Conservation (phyloP, 768 basidiomycete genomes). For the Hemileccinum rubropunctum region DNA sequence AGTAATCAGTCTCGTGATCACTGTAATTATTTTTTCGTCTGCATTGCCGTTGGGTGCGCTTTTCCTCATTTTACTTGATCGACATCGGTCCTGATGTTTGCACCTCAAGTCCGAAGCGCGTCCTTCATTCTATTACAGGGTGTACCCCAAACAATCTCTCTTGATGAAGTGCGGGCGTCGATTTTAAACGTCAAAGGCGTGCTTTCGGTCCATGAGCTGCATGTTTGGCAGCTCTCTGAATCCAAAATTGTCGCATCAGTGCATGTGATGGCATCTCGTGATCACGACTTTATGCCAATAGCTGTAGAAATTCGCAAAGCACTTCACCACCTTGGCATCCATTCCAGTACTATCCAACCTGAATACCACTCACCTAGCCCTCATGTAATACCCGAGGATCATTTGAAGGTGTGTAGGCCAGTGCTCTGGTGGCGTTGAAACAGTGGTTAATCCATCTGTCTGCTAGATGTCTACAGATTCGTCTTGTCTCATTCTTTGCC, state of each 20-base stretch:
- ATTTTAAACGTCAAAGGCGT: conserved; percentile 85
- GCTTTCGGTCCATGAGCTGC: conserved; percentile 83
- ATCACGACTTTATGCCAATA: conserved; percentile 88
- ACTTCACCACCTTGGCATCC: conserved; percentile 89
- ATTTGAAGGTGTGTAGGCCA: conserved; percentile 43
- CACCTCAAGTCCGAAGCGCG: conserved; percentile 69
- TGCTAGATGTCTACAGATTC: conserved; percentile 49
- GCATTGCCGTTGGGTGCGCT: conserved; percentile 81
- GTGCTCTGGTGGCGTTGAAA: background rate
- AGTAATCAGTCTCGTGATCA: conserved; percentile 89
- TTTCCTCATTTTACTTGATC: background rate
- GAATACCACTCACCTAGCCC: conserved; percentile 56
- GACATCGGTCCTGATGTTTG: conserved; percentile 1
- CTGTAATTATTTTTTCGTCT: conserved; percentile 93
- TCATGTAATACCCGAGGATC: conserved; percentile 42
- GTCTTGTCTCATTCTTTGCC: conserved; percentile 71
- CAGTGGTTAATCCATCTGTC: conserved; percentile 4
- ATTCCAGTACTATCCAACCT: conserved; percentile 92
- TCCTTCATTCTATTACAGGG: conserved; percentile 95
- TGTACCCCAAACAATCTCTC: conserved; percentile 83
- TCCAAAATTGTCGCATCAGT: conserved; percentile 93
- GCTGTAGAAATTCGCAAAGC: conserved; percentile 80
- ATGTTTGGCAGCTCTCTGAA: conserved; percentile 97
- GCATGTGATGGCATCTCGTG: conserved; percentile 82
- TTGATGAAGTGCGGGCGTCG: conserved; percentile 83